These are phyloP conservation scores for Rhizophora mangle DNA, from an alignment of 345 rosid genomes.

Conservation along the genomic window DNA sequence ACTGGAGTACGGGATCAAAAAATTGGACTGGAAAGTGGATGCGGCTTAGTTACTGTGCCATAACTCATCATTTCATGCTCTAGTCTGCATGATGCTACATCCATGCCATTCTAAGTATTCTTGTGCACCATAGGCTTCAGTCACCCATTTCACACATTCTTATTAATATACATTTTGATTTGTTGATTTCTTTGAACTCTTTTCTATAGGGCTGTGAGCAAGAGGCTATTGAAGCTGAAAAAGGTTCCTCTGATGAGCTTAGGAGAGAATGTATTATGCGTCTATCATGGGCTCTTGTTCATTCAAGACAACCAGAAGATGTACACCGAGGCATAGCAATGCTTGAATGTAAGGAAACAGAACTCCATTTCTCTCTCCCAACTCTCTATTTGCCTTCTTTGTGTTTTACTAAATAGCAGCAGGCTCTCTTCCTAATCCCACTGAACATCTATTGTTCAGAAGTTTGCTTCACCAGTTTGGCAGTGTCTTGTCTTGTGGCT, in stretches of 20 bases:
- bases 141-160: neutral
- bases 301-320: conserved; percentile 56
- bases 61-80: neutral
- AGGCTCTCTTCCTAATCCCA: neutral
- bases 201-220: conserved; percentile 57
- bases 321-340: conserved; percentile 73
- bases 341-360: conserved; percentile 55
- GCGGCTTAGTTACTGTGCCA: neutral
- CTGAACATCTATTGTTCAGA: neutral
- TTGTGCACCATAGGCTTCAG: neutral
- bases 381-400: neutral
- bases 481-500: neutral
- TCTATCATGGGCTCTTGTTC: conserved; percentile 85
- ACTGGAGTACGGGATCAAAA: no score
- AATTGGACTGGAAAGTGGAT: neutral
- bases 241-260: conserved; percentile 43
- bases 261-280: conserved; percentile 60
- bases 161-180: neutral
- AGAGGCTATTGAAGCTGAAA: conserved; percentile 58
- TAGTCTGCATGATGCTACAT: neutral
- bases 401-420: neutral
- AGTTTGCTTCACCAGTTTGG: neutral
- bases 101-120: neutral
- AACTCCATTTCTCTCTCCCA: neutral
- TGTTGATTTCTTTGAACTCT: neutral